phyloP scores from a whole-genome alignment of 208 protist genomes.

The Acanthamoeba sp. region DNA sequence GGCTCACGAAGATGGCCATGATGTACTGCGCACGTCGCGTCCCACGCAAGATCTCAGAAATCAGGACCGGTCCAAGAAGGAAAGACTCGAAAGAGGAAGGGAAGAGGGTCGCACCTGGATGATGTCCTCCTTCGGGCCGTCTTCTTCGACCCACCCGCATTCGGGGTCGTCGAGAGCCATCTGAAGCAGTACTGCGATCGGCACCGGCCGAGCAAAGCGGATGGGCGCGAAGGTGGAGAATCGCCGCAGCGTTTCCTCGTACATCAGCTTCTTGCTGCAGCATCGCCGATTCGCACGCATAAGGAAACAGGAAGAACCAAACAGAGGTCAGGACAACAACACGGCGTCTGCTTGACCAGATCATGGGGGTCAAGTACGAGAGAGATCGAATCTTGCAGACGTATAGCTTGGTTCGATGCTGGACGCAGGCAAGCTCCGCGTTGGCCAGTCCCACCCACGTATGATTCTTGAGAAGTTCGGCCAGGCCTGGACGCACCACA shows the following conservation, averaged over 20 bases:
- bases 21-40: constrained; percentile 27
- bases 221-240: constrained; percentile 75
- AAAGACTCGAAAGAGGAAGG: background rate
- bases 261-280: constrained; percentile 78
- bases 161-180: constrained; percentile 71
- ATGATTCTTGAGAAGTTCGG: constrained; percentile 61
- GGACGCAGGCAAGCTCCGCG: constrained; percentile 55
- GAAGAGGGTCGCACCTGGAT: constrained; percentile 27
- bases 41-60: background rate
- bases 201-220: constrained; percentile 45
- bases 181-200: constrained; percentile 54
- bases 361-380: background rate
- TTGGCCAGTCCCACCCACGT: constrained; percentile 74
- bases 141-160: constrained; percentile 73
- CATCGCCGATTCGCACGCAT: background rate
- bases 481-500: constrained; percentile 34
- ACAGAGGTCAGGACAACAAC: no score
- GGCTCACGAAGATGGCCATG: constrained; percentile 46
- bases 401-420: constrained; percentile 81
- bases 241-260: constrained; percentile 64
- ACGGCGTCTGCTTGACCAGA: no score
- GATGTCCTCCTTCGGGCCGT: constrained; percentile 65
- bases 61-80: no score
- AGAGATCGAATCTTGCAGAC: constrained; percentile 70
- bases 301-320: no score